Percentiles rank a stretch among this genome's conserved stretches.
Conservation (phyloP, 441 rosid genomes). For the Gossypium armourianum region DNA sequence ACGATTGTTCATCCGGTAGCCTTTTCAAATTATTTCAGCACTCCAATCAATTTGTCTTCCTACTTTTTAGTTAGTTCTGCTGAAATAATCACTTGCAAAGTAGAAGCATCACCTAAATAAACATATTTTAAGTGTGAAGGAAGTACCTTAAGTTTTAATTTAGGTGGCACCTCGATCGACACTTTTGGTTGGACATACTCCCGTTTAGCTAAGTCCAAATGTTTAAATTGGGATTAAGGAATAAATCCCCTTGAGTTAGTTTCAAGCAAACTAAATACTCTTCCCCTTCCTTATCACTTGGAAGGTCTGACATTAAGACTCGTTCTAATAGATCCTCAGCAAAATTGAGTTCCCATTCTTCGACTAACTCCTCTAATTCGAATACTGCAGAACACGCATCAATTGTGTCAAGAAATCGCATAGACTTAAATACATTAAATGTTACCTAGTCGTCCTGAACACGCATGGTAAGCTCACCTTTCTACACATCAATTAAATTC, state of each 20-base stretch:
- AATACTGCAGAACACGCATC: neutral
- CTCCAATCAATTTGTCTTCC: neutral
- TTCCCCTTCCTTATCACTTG: neutral
- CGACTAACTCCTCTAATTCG: neutral
- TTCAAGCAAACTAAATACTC: neutral
- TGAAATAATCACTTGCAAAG: neutral
- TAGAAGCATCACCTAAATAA: neutral
- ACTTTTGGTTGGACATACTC: neutral
- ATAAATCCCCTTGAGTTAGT: neutral
- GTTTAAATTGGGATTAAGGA: neutral
- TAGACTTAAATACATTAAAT: neutral
- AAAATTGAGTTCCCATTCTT: neutral
- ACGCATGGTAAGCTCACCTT: neutral
- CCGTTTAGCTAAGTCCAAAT: neutral
- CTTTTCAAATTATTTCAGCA: neutral
- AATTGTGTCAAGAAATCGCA: neutral
- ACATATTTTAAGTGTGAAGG: neutral
- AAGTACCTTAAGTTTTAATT: neutral
- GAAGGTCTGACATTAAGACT: neutral
- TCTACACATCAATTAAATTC: neutral
- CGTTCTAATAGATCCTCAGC: neutral
- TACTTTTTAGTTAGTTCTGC: neutral
- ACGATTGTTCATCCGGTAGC: neutral
- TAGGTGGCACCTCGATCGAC: neutral
- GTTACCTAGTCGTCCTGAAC: neutral